phyloP scores from a whole-genome alignment of 768 basidiomycete genomes.

The Obba rivulosa region DNA sequence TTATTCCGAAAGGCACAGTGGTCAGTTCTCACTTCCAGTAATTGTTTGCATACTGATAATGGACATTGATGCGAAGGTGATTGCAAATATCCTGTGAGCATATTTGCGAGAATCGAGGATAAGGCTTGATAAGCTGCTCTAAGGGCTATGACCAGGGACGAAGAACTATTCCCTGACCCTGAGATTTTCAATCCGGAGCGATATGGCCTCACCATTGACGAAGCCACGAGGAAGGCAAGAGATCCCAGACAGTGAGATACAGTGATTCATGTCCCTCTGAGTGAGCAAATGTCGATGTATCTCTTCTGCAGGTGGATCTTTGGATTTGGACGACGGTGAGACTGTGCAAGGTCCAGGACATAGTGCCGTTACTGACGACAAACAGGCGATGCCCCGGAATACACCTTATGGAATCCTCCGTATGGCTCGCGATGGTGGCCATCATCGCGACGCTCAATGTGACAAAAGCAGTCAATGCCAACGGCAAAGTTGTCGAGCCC shows the following conservation, averaged over 20 bases:
- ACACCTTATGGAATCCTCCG: constrained; percentile 14
- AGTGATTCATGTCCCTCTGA: not conserved
- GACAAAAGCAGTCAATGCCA: constrained; percentile 4
- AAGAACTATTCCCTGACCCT: constrained; percentile 21
- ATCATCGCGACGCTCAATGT: constrained; percentile 9
- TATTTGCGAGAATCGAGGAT: not conserved
- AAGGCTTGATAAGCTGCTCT: not conserved
- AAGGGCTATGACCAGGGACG: constrained; percentile 23
- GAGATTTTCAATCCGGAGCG: constrained; percentile 47
- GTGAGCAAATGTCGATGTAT: no score
- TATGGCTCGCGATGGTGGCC: constrained; percentile 11
- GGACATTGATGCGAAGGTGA: not conserved
- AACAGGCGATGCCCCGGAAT: constrained; percentile 17
- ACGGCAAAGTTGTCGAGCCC: constrained; percentile 8
- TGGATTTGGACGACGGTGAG: constrained; percentile 37
- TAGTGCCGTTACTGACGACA: no score
- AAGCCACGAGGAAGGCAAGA: constrained; percentile 15
- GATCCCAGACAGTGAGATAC: constrained; percentile 36
- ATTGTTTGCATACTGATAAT: not conserved
- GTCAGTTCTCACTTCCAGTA: constrained; percentile 15
- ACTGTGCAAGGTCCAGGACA: no score
- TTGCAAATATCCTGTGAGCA: not conserved
- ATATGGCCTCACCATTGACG: constrained; percentile 27
- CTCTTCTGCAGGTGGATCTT: constrained; percentile 20
- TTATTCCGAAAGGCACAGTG: constrained; percentile 15